A percentile compares a stretch with the other conserved stretches of the same genome.
phyloP scores from a whole-genome alignment of 2,329 filamentous ascomycete genomes.

The Lachnellula cervina region DNA sequence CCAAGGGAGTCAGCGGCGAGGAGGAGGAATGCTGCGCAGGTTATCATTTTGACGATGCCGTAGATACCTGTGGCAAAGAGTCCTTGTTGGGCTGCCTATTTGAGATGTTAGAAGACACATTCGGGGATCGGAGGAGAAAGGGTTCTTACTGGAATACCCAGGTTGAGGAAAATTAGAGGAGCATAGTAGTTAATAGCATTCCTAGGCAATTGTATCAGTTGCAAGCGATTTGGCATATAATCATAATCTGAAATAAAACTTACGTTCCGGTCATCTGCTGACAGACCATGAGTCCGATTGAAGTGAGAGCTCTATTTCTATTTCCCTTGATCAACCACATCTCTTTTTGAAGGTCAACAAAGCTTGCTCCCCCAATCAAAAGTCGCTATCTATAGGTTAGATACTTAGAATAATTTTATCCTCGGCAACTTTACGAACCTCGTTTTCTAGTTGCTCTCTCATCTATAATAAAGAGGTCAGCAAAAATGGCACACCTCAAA shows the following conservation, averaged over 20 bases:
- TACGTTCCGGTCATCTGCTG: constrained; percentile 62
- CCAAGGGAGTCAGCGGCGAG: constrained; percentile 67
- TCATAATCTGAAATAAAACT: not conserved
- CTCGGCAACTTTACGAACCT: constrained; percentile 30
- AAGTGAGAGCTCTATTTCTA: constrained; percentile 59
- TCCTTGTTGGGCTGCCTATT: constrained; percentile 44
- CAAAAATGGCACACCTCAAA: not conserved
- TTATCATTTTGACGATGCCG: constrained; percentile 64
- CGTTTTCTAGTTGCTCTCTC: constrained; percentile 42
- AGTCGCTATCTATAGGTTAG: constrained; percentile 20
- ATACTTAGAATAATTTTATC: not conserved
- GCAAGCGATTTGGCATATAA: too few relatives aligned
- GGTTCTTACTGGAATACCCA: constrained; percentile 48
- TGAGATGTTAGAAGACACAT: not conserved
- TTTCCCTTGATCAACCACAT: constrained; percentile 56
- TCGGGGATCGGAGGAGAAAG: not conserved
- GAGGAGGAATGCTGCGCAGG: constrained; percentile 59
- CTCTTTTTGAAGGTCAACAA: constrained; percentile 52
- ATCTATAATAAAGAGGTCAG: constrained; percentile 29
- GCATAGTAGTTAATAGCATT: constrained; percentile 50
- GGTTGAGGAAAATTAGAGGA: constrained; percentile 61
- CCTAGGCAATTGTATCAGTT: constrained; percentile 30
- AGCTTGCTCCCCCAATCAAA: constrained; percentile 43
- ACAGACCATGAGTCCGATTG: constrained; percentile 60
- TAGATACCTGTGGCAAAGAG: constrained; percentile 72